Conservation (phyloP, 1,139 yeast genomes). For the Blastobotrys capitulatus region DNA sequence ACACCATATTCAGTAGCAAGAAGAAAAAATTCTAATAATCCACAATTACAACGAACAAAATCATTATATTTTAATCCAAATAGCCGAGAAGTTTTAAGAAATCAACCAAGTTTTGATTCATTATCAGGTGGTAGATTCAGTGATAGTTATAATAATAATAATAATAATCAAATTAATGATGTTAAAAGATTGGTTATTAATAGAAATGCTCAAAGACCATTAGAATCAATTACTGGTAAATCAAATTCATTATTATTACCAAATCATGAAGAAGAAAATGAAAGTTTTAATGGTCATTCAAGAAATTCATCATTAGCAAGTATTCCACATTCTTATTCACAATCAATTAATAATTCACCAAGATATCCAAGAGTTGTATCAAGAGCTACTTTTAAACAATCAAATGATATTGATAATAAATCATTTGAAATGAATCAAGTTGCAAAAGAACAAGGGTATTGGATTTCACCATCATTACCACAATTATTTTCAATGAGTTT, state of each 20-base stretch:
- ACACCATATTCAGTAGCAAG: constrained; percentile 10
- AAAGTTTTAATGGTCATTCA: constrained; percentile 2
- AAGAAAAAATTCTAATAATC: not conserved
- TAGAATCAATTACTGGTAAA: constrained; percentile 14
- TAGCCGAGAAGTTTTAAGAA: constrained; percentile 2
- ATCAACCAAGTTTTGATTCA: constrained; percentile 6
- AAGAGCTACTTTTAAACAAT: constrained; percentile 7
- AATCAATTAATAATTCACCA: constrained; percentile 8
- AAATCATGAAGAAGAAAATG: not conserved
- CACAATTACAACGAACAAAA: constrained; percentile 6
- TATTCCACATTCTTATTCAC: not conserved
- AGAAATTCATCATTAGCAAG: constrained; percentile 1
- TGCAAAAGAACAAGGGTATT: constrained; percentile 48
- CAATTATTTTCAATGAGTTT: constrained; percentile 45
- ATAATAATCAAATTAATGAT: constrained; percentile 11
- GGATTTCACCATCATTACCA: constrained; percentile 70
- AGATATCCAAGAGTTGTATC: constrained; percentile 2
- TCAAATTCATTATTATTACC: not conserved
- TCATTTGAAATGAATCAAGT: constrained; percentile 15
- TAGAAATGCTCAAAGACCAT: constrained; percentile 42
- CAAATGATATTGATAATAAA: not conserved
- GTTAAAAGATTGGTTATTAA: constrained; percentile 32
- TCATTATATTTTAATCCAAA: constrained; percentile 6
- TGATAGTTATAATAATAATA: no score
- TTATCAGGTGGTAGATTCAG: constrained; percentile 9